Evolutionary conservation across 2,329 filamentous ascomycete species (phyloP).

Genomic region (Fusarium stilboides): DNA sequence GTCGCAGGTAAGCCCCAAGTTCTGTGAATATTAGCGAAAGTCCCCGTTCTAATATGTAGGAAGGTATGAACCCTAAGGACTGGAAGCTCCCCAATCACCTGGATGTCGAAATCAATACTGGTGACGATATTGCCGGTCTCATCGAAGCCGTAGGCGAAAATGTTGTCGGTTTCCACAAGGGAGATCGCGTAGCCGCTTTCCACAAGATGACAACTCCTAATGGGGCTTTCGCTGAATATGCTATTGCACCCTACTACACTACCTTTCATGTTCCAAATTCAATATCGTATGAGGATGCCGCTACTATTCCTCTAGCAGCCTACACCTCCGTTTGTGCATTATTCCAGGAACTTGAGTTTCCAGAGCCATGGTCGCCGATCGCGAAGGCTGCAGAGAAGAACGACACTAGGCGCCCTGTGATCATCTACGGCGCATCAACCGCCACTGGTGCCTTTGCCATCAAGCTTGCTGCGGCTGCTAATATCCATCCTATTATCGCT

Average conservation of each 20-base stretch:
- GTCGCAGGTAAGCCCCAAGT: neutral
- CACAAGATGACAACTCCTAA: constrained; percentile 65
- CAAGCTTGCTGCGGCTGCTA: constrained; percentile 64
- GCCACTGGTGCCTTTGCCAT: constrained; percentile 72
- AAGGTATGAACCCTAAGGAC: constrained; percentile 50
- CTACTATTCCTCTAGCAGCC: constrained; percentile 20
- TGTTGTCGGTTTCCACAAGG: constrained; percentile 46
- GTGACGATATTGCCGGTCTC: constrained; percentile 48
- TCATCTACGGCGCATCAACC: constrained; percentile 67
- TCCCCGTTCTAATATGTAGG: neutral
- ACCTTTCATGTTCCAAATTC: constrained; percentile 67
- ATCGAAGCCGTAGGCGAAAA: constrained; percentile 42
- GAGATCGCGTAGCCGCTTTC: constrained; percentile 65
- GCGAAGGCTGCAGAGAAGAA: constrained; percentile 33
- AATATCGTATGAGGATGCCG: constrained; percentile 14
- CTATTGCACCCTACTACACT: constrained; percentile 68
- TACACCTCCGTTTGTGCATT: constrained; percentile 22
- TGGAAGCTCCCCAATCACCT: constrained; percentile 42
- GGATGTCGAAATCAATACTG: constrained; percentile 21
- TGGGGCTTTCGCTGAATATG: constrained; percentile 75
- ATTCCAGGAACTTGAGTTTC: constrained; percentile 21
- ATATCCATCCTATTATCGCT: constrained; percentile 72
- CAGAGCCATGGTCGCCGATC: constrained; percentile 15
- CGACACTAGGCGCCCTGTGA: constrained; percentile 56
- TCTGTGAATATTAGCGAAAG: fast-evolving